A percentile compares a stretch with the other conserved stretches of the same genome.
Conservation (phyloP, 805 yeast species). For the Kodamaea hsintzibuensis region DNA sequence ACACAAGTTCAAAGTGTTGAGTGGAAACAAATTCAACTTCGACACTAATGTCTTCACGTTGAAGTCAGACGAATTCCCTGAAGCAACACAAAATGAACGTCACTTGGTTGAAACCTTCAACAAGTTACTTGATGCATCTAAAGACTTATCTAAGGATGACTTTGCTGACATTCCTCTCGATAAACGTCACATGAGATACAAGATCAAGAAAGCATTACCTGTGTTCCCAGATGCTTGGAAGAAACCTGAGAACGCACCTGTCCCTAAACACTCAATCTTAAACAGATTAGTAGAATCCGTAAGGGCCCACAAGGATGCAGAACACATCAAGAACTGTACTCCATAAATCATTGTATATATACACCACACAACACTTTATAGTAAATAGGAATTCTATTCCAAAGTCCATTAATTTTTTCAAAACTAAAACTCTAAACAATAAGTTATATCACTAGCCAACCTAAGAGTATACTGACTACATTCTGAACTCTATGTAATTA, state of each 20-base stretch:
- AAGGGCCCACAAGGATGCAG: constrained; percentile 32
- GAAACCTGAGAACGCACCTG: constrained; percentile 65
- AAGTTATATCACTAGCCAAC: too few relatives aligned
- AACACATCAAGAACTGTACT: constrained; percentile 24
- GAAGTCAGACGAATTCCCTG: constrained; percentile 63
- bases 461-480: too few relatives aligned
- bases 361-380: background rate
- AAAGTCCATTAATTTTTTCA: too few relatives aligned
- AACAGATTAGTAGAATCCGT: constrained; percentile 33
- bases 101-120: constrained; percentile 65
- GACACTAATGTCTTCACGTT: constrained; percentile 60
- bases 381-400: background rate
- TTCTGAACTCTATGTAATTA: too few relatives aligned
- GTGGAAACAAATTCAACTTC: constrained; percentile 76
- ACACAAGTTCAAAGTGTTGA: constrained; percentile 76
- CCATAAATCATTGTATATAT: constrained; percentile 18
- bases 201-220: constrained; percentile 36
- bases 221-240: constrained; percentile 81
- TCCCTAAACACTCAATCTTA: constrained; percentile 38
- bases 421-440: too few relatives aligned
- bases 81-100: constrained; percentile 85
- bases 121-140: constrained; percentile 63
- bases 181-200: constrained; percentile 60
- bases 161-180: constrained; percentile 83
- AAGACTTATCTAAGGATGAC: constrained; percentile 55